phyloP scores from a whole-genome alignment of 2,329 filamentous ascomycete species.

The Aurifilum marmelostoma region DNA sequence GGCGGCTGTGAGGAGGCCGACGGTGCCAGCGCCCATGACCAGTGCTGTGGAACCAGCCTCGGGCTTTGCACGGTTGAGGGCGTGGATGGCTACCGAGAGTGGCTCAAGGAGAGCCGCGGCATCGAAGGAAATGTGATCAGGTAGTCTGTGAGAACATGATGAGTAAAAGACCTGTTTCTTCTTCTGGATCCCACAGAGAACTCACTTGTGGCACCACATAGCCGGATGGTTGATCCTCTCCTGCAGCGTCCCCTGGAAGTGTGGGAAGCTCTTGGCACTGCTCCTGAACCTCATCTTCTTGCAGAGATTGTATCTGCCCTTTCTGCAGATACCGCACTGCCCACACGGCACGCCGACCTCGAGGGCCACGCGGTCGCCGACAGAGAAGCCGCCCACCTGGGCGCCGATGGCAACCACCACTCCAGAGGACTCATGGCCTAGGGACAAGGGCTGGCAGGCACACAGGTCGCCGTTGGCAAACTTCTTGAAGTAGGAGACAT shows the following conservation, averaged over 20 bases:
- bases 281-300: slow-evolving; percentile 65
- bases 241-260: slow-evolving; percentile 66
- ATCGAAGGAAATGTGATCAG: slow-evolving; percentile 61
- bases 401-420: slow-evolving; percentile 60
- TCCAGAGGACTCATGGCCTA: slow-evolving; percentile 66
- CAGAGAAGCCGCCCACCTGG: slow-evolving; percentile 53
- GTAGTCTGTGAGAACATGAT: slow-evolving; percentile 48
- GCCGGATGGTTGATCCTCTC: slow-evolving; percentile 66
- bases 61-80: slow-evolving; percentile 58
- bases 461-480: slow-evolving; percentile 73
- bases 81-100: slow-evolving; percentile 64
- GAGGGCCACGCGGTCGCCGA: slow-evolving; percentile 62
- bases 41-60: slow-evolving; percentile 59
- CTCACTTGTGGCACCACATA: slow-evolving; percentile 64
- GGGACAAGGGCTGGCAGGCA: slow-evolving; percentile 65
- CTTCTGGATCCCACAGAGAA: slow-evolving; percentile 12
- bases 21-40: slow-evolving; percentile 67
- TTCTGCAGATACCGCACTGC: slow-evolving; percentile 53
- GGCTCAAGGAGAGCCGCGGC: slow-evolving; percentile 64
- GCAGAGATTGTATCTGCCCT: slow-evolving; percentile 64
- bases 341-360: slow-evolving; percentile 61
- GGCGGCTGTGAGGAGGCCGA: slow-evolving; percentile 65
- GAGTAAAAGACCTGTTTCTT: slow-evolving; percentile 25
- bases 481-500: slow-evolving; percentile 73
- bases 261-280: slow-evolving; percentile 65